Evolutionary conservation across 225 moss, liverwort and hornwort species (phyloP), one percentile per base, ranked within the genome.

Genomic region (Bryum argenteum): DNA sequence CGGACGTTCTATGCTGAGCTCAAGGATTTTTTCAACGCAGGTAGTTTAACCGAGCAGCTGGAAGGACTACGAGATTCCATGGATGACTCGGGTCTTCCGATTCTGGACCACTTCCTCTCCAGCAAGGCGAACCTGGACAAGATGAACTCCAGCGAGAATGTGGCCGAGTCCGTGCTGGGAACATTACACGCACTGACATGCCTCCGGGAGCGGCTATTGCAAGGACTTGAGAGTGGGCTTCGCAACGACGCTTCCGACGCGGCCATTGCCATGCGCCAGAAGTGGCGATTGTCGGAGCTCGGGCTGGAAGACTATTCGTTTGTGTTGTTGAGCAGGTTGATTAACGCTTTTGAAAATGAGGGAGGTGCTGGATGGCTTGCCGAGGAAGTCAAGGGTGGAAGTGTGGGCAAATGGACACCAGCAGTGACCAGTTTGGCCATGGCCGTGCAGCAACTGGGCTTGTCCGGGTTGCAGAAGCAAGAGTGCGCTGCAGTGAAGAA

Each of bases 1-100:
- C 77, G 72, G 59, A 91, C 76, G 23, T 98, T 98, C 62, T 94
- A 94, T 43, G 78, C 78, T 53, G 94, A 98, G 79, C 78, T 98
- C 59, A 98, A 94, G 71, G 97, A 98, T 70, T 98, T 98, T 51
- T 98, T 94, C 81, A 94, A 98, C 69, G 94, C 94, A 54, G 92
- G 92, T 47, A 91, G 94, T 81, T 83, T 94, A 85, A 83, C 94
- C 37, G 96, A 97, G 88, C 93, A 91, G 54, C 81, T 97, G 82
- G 91, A 90, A 51, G 93, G 79, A 38, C 81, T 97, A 17, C 81
- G 82, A 2, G 69, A 75, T 9, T 97, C 96, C n/a, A 66, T 90
- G 17, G 90, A 94, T 71, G 82, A 90, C 6, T 77, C 77, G 11
- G 83, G 79, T 9, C 63, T 65, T 41, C 83, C 86, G 41, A 72